Evolutionary conservation across 768 basidiomycete genomes (phyloP).

Genomic region (Trametes cinnabarina): DNA sequence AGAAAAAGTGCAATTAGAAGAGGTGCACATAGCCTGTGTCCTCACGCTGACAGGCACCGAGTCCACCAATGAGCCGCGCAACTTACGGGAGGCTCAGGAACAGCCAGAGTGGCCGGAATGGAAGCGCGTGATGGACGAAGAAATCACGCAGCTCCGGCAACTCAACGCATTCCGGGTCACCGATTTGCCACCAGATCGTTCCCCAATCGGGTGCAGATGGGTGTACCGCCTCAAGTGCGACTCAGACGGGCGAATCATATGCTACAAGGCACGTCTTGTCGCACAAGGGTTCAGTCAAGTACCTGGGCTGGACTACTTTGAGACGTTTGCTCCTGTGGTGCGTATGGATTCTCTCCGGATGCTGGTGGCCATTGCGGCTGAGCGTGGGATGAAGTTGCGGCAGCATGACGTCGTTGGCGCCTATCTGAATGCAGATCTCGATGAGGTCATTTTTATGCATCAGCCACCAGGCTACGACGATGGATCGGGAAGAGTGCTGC

Average conservation of each 20-base stretch:
- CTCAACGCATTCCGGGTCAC: slow-evolving; percentile 9
- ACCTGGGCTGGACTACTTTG: slow-evolving; percentile 36
- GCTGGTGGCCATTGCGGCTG: slow-evolving; percentile 20
- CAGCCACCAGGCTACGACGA: too few species aligned
- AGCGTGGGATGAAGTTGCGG: too few species aligned
- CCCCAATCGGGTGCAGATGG: slow-evolving; percentile 39
- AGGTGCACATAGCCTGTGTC: background rate
- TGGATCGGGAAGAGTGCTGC: background rate
- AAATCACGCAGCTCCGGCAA: slow-evolving; percentile 2
- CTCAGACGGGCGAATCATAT: slow-evolving; percentile 31
- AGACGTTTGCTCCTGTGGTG: slow-evolving; percentile 24
- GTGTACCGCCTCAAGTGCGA: slow-evolving; percentile 44
- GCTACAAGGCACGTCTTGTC: slow-evolving; percentile 44
- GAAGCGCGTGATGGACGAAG: slow-evolving; percentile 14
- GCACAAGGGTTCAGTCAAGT: slow-evolving; percentile 42
- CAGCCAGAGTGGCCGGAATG: slow-evolving; percentile 13
- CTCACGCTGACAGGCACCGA: background rate
- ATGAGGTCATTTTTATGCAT: too few species aligned
- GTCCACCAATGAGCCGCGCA: background rate
- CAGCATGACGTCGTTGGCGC: too few species aligned
- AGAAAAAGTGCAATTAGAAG: background rate
- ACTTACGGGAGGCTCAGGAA: slow-evolving; percentile 1
- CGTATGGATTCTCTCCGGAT: slow-evolving; percentile 3
- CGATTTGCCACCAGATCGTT: slow-evolving; percentile 26
- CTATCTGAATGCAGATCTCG: too few species aligned